Conservation (phyloP, 495 filamentous ascomycete species). For the Penicillium argentinense region DNA sequence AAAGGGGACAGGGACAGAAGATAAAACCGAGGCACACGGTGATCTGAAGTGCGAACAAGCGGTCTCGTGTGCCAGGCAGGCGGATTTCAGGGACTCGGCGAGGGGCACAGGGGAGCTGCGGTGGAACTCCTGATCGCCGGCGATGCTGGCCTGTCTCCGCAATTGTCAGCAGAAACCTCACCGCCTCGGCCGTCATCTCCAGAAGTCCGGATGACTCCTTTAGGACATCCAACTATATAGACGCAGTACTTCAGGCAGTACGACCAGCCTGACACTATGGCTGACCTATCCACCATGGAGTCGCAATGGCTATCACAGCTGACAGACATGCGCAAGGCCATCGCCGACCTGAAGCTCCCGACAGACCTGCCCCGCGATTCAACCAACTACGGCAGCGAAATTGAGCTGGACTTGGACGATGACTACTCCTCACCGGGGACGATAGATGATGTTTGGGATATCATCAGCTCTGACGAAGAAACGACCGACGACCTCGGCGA, state of each 20-base stretch:
- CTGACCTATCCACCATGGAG: slow-evolving; percentile 44
- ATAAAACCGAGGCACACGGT: not conserved
- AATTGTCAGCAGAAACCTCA: too few species aligned
- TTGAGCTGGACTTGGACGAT: slow-evolving; percentile 61
- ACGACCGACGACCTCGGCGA: slow-evolving; percentile 50
- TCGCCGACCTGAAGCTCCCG: slow-evolving; percentile 65
- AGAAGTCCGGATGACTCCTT: too few species aligned
- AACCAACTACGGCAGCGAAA: slow-evolving; percentile 53
- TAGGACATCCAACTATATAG: too few species aligned
- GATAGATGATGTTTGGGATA: slow-evolving; percentile 85
- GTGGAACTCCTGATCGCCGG: too few species aligned
- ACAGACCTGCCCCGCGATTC: slow-evolving; percentile 40
- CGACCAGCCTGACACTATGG: too few species aligned
- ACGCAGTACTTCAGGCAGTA: too few species aligned
- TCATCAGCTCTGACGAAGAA: slow-evolving; percentile 72
- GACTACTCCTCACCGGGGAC: slow-evolving; percentile 60
- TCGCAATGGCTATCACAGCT: slow-evolving; percentile 72
- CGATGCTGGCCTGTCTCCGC: too few species aligned
- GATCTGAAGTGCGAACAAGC: too few species aligned
- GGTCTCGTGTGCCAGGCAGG: too few species aligned
- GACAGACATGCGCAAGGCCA: slow-evolving; percentile 67
- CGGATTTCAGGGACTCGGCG: too few species aligned
- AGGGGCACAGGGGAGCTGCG: too few species aligned
- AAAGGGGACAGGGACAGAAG: not conserved
- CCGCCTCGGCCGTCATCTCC: too few species aligned